phyloP scores from a whole-genome alignment of 805 yeast genomes.

The Starmerella sirachaensis region DNA sequence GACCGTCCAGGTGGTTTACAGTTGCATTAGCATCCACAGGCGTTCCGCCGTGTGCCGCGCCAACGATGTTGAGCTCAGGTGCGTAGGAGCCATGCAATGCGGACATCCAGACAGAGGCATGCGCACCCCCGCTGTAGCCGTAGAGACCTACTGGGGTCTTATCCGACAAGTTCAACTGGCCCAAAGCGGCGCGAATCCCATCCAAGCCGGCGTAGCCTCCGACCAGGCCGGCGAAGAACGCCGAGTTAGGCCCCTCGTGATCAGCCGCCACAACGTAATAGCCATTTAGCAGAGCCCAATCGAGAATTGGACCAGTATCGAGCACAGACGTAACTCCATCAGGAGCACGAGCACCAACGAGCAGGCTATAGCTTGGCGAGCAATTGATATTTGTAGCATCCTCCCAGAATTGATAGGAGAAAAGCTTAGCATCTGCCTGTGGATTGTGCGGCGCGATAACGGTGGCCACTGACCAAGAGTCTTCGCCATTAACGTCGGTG shows the following conservation, averaged over 20 bases:
- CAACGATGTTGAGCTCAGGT: slow-evolving; percentile 22
- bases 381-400: slow-evolving; percentile 20
- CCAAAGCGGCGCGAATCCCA: slow-evolving; percentile 21
- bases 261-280: slow-evolving; percentile 21
- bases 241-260: slow-evolving; percentile 25
- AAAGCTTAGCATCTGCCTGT: slow-evolving; percentile 7
- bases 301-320: slow-evolving; percentile 7
- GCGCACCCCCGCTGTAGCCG: slow-evolving; percentile 16
- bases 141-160: slow-evolving; percentile 6
- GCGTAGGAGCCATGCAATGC: slow-evolving; percentile 23
- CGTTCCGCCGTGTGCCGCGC: slow-evolving; percentile 19
- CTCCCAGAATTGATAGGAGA: slow-evolving; percentile 23
- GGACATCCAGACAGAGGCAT: slow-evolving; percentile 26
- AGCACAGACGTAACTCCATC: slow-evolving; percentile 3
- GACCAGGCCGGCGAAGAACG: slow-evolving; percentile 24
- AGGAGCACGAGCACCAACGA: slow-evolving; percentile 10
- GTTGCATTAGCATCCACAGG: slow-evolving; percentile 17
- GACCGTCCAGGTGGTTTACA: slow-evolving; percentile 12
- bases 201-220: slow-evolving; percentile 24
- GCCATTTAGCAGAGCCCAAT: slow-evolving; percentile 14
- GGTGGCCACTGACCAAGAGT: slow-evolving; percentile 17
- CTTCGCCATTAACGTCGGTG: slow-evolving; percentile 8
- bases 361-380: slow-evolving; percentile 22
- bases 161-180: neutral
- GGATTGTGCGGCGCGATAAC: slow-evolving; percentile 14